Evolutionary conservation across 2,329 filamentous ascomycete species (phyloP), one percentile per base, ranked within the genome.

Genomic region (Xylaria sp.): DNA sequence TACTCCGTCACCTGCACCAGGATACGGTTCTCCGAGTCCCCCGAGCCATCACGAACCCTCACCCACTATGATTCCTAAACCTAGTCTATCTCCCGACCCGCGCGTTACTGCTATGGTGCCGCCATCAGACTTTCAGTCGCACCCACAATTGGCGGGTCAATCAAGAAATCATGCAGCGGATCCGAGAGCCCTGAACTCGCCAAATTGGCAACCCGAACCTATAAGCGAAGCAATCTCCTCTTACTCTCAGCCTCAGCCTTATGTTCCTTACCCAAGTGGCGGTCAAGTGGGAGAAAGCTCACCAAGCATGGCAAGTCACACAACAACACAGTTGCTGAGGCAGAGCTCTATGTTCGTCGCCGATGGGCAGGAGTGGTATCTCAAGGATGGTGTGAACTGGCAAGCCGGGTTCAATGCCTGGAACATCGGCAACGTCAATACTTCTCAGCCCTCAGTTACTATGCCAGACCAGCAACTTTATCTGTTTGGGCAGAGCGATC

Each of bases 391-490:
- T 17, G 83, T 82, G 25, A 83, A 79, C 63, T 86, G 84, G 83
- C 83, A 87, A 61, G 83, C 85, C 57, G 81, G 84, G 63, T 87
- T 87, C 68, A 80, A 85, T 57, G 74, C 78, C 2, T 87, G 84
- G 84, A 80, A 79, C 35, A 72, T 80, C 57, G 72, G 75, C 12
- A 69, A 63, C 42, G 61, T 38, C 19, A 51, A 51, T 38, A n/a
- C 64, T 19, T 60, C 67, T 46, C 61, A 62, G 14, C 49, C 67
- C n/a, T 56, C 69, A 6, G 68, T 72, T 55, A 73, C 69, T 37
- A 70, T 78, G 61, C 72, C 69, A 11, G 73, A 75, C 31, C 67
- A 70, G n/a, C 73, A 70, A 35, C 61, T 75, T 50, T 76, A 73
- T 60, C 58, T 74, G 60, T 75, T 75, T 54, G 63, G 69, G 8